These are phyloP conservation scores for Niveomyces coronatus DNA, from an alignment of 2,329 filamentous ascomycete species.

Conservation along the genomic window DNA sequence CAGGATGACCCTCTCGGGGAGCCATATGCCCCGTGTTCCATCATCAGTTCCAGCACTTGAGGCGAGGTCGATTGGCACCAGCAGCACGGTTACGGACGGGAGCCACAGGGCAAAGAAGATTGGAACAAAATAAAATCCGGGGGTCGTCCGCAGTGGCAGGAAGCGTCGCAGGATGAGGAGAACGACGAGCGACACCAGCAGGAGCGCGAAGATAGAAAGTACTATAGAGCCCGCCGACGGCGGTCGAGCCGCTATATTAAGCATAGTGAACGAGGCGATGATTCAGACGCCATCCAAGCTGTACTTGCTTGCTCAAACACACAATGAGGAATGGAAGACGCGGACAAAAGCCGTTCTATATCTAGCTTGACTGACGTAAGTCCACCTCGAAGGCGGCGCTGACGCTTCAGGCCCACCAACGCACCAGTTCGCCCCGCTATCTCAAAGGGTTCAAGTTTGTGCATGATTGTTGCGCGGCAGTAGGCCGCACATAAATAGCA, in stretches of 20 bases:
- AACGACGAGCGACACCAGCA: constrained; percentile 64
- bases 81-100: constrained; percentile 78
- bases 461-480: no score
- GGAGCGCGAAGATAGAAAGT: constrained; percentile 63
- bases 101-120: constrained; percentile 95
- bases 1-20: constrained; percentile 65
- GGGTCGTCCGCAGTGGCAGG: constrained; percentile 80
- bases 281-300: constrained; percentile 4
- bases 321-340: no score
- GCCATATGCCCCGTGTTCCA: constrained; percentile 71
- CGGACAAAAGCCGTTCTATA: no score
- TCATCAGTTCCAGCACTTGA: constrained; percentile 67
- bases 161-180: constrained; percentile 82
- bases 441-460: no score
- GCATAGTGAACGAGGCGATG: constrained; percentile 33
- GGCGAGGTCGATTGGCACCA: constrained; percentile 92
- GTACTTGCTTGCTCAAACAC: no score
- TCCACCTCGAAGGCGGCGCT: no score
- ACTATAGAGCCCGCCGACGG: constrained; percentile 68
- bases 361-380: no score
- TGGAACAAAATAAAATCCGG: constrained; percentile 78
- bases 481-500: no score
- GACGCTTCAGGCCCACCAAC: no score
- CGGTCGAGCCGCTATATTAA: constrained; percentile 38
- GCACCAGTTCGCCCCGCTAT: no score